Percentiles rank a stretch among this genome's conserved stretches.
Evolutionary conservation across 345 rosid species (phyloP).

Genomic region (Trapa bicornis): DNA sequence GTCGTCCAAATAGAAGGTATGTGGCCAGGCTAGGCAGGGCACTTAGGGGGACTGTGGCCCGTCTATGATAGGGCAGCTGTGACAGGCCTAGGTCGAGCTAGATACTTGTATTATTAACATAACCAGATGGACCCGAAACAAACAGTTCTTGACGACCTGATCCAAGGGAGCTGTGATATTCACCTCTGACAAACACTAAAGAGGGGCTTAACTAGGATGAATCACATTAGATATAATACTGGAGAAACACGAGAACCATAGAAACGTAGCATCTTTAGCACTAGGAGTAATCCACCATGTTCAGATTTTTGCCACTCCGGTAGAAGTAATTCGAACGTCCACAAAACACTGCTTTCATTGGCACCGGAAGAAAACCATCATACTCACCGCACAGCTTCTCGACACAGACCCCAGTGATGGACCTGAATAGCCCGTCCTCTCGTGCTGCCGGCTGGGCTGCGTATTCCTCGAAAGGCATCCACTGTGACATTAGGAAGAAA

Average conservation of each 20-base stretch:
- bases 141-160: too few species aligned
- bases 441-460: constrained; percentile 54
- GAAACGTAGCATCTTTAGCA: background rate
- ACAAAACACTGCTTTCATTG: constrained; percentile 16
- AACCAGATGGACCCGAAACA: too few species aligned
- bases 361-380: constrained; percentile 34
- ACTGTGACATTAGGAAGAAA: constrained; percentile 18
- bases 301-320: constrained; percentile 14
- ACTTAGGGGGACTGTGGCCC: too few species aligned
- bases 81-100: too few species aligned
- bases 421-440: constrained; percentile 36
- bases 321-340: constrained; percentile 30
- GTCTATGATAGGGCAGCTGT: too few species aligned
- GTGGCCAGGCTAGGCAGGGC: too few species aligned
- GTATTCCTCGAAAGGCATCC: constrained; percentile 69
- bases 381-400: constrained; percentile 35
- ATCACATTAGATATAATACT: background rate
- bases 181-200: too few species aligned
- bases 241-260: background rate
- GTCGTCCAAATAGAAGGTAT: too few species aligned
- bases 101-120: too few species aligned
- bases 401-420: constrained; percentile 30
- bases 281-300: background rate
- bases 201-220: background rate
- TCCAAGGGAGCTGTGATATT: too few species aligned